Evolutionary conservation across 805 yeast genomes (phyloP).

Genomic region (Candida silvicultrix): DNA sequence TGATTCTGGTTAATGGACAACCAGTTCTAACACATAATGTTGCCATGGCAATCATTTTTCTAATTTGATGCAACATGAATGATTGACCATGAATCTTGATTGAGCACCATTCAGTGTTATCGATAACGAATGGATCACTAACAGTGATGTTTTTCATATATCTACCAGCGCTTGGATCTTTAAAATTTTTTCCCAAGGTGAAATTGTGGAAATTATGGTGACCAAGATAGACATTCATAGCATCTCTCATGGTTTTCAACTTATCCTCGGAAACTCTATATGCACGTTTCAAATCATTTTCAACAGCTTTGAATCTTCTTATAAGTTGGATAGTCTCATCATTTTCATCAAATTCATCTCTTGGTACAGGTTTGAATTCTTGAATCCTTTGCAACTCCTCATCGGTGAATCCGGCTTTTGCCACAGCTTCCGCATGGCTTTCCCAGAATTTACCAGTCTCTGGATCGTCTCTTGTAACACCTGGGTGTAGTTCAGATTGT

Average conservation of each 20-base stretch:
- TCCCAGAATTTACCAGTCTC: constrained; percentile 80
- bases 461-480: constrained; percentile 49
- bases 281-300: constrained; percentile 58
- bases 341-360: constrained; percentile 32
- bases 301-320: constrained; percentile 52
- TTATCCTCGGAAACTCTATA: constrained; percentile 63
- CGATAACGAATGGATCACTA: constrained; percentile 84
- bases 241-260: constrained; percentile 54
- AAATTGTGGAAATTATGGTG: constrained; percentile 90
- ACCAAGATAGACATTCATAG: constrained; percentile 72
- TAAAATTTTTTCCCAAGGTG: constrained; percentile 74
- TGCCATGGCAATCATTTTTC: constrained; percentile 97
- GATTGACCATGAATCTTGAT: constrained; percentile 97
- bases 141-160: constrained; percentile 76
- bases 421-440: constrained; percentile 33
- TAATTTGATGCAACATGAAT: constrained; percentile 95
- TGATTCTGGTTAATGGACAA: constrained; percentile 69
- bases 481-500: constrained; percentile 50
- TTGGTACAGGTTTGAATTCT: constrained; percentile 28
- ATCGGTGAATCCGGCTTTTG: constrained; percentile 23
- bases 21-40: constrained; percentile 81
- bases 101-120: constrained; percentile 94
- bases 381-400: constrained; percentile 21
- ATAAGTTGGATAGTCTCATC: constrained; percentile 32
- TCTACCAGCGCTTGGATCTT: constrained; percentile 80